A percentile compares a stretch with the other conserved stretches of the same genome.
Conservation (phyloP, 768 basidiomycete species). For the Punctularia strigosozonata region DNA sequence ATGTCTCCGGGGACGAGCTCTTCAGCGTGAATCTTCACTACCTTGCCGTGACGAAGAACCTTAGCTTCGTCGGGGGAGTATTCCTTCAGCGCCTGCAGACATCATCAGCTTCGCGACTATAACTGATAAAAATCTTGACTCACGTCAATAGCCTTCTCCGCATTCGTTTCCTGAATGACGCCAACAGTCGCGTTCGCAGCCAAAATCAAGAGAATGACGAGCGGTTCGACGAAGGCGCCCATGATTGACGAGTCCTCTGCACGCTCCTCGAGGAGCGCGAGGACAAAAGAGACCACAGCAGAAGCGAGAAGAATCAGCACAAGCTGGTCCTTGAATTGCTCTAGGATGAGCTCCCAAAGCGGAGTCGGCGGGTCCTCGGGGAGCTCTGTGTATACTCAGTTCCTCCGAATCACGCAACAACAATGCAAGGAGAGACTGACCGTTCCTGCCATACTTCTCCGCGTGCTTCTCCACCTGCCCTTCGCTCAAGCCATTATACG, state of each 20-base stretch:
- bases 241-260: conserved; percentile 50
- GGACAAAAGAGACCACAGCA: conserved; percentile 84
- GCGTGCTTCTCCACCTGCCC: conserved; percentile 64
- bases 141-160: conserved; percentile 95
- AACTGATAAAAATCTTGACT: no score
- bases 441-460: conserved; percentile 78
- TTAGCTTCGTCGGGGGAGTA: conserved; percentile 97
- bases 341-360: conserved; percentile 89
- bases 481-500: conserved; percentile 46
- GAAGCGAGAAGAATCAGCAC: conserved; percentile 94
- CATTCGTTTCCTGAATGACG: conserved; percentile 93
- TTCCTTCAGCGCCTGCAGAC: conserved; percentile 76
- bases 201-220: conserved; percentile 91
- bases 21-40: conserved; percentile 69
- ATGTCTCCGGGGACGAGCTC: conserved; percentile 95
- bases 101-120: no score
- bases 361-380: conserved; percentile 90
- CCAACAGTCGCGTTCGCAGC: conserved; percentile 96
- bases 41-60: conserved; percentile 62
- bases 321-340: conserved; percentile 98
- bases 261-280: conserved; percentile 84
- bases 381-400: conserved; percentile 43
- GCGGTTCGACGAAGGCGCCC: conserved; percentile 90
- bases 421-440: conserved; percentile 25
- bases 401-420: conserved; percentile 5